Evolutionary conservation across 1,139 yeast genomes (phyloP).

Genomic region (Spathaspora jeffriesii): DNA sequence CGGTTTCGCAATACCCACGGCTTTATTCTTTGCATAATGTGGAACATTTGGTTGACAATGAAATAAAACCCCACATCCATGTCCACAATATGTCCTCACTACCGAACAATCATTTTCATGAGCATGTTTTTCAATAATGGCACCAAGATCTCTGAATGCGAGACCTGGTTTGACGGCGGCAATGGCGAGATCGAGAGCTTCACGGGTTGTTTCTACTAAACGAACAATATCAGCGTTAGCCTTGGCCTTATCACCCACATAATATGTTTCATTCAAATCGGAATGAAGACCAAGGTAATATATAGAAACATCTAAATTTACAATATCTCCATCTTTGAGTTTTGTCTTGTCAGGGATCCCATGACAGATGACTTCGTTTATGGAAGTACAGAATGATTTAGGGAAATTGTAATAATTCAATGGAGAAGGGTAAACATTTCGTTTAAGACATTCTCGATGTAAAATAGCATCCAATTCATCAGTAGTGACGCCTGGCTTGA

Average conservation of each 20-base stretch:
- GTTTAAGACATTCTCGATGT: constrained; percentile 84
- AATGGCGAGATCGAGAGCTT: constrained; percentile 83
- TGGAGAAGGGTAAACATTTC: constrained; percentile 95
- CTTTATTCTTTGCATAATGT: constrained; percentile 92
- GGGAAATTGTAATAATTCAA: constrained; percentile 95
- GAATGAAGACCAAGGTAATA: constrained; percentile 90
- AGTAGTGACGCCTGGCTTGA: constrained; percentile 88
- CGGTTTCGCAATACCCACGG: constrained; percentile 90
- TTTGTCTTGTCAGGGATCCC: constrained; percentile 94
- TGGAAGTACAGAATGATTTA: constrained; percentile 88
- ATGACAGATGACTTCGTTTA: constrained; percentile 95
- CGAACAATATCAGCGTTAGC: constrained; percentile 75
- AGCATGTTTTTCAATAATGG: constrained; percentile 87
- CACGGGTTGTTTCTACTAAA: constrained; percentile 93
- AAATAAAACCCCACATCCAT: constrained; percentile 86
- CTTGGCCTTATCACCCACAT: constrained; percentile 90
- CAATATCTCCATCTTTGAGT: constrained; percentile 90
- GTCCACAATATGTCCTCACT: constrained; percentile 92
- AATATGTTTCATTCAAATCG: constrained; percentile 95
- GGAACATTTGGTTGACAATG: constrained; percentile 95
- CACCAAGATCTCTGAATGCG: constrained; percentile 85
- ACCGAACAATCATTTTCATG: constrained; percentile 78
- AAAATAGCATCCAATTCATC: constrained; percentile 88
- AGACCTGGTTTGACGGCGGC: constrained; percentile 88
- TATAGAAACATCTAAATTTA: constrained; percentile 86